Evolutionary conservation across 2,329 filamentous ascomycete genomes (phyloP).

Genomic region (Ceratocystis papillata): DNA sequence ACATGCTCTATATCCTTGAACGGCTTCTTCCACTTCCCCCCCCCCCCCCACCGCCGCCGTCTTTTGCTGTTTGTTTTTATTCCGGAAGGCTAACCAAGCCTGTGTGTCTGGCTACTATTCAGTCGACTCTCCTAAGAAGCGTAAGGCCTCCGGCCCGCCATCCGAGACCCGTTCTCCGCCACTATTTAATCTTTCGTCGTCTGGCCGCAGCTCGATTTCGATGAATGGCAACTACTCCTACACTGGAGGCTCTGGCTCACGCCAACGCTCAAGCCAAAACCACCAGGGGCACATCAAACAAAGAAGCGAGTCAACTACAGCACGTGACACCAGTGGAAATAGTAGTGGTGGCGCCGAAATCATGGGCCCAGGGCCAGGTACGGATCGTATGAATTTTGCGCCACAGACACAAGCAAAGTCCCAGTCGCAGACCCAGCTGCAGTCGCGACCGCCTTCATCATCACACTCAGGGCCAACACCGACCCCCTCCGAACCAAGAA

Average conservation of each 20-base stretch:
- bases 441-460: neutral
- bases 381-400: slow-evolving; percentile 15
- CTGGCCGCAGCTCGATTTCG: slow-evolving; percentile 4
- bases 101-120: slow-evolving; percentile 33
- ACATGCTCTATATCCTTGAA: too few species aligned
- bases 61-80: slow-evolving; percentile 21
- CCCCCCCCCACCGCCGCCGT: neutral
- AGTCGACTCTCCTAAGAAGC: slow-evolving; percentile 72
- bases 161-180: slow-evolving; percentile 32
- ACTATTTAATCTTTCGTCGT: slow-evolving; percentile 15
- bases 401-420: slow-evolving; percentile 5
- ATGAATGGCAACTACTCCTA: slow-evolving; percentile 36
- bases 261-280: slow-evolving; percentile 50
- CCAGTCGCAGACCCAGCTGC: neutral
- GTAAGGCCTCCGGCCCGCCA: slow-evolving; percentile 56
- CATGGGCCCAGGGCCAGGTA: neutral
- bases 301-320: slow-evolving; percentile 10
- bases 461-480: slow-evolving; percentile 10
- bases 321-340: neutral
- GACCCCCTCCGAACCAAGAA: neutral
- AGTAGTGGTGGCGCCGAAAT: slow-evolving; percentile 1
- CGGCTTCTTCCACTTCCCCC: too few species aligned
- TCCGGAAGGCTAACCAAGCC: slow-evolving; percentile 32
- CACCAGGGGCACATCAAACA: slow-evolving; percentile 42
- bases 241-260: slow-evolving; percentile 34